A percentile compares a stretch with the other conserved stretches of the same genome.
phyloP scores from a whole-genome alignment of 768 basidiomycete species.

The Serendipita sp. region DNA sequence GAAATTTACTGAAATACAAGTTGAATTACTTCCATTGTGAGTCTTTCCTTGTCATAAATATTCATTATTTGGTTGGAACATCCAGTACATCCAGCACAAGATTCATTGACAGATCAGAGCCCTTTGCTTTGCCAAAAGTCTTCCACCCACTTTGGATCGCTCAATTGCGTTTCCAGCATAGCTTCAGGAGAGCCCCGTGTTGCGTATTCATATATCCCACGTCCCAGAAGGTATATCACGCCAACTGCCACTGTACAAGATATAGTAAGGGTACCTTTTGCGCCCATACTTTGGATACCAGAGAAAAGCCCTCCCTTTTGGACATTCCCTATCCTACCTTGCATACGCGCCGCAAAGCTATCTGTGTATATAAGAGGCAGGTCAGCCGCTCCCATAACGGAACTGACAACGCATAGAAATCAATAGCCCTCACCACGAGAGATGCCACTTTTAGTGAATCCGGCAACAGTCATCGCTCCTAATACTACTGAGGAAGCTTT shows the following conservation, averaged over 20 bases:
- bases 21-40: too few species aligned
- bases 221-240: background rate
- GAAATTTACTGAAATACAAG: too few species aligned
- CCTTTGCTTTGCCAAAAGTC: background rate
- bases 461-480: background rate
- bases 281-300: background rate
- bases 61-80: too few species aligned
- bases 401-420: too few species aligned
- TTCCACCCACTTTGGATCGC: too few species aligned
- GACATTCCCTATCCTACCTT: background rate
- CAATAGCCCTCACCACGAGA: background rate
- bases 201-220: background rate
- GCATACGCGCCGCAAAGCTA: background rate
- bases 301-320: background rate
- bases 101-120: background rate
- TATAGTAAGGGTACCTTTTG: background rate
- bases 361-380: background rate
- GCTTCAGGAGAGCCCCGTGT: background rate
- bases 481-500: background rate
- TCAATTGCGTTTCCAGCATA: background rate
- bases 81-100: too few species aligned
- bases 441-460: background rate
- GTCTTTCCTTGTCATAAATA: too few species aligned
- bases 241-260: background rate
- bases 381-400: too few species aligned